A percentile compares a stretch with the other conserved stretches of the same genome.
phyloP scores from a whole-genome alignment of 371 early-diverging fungal species.

The Globomyces sp. region DNA sequence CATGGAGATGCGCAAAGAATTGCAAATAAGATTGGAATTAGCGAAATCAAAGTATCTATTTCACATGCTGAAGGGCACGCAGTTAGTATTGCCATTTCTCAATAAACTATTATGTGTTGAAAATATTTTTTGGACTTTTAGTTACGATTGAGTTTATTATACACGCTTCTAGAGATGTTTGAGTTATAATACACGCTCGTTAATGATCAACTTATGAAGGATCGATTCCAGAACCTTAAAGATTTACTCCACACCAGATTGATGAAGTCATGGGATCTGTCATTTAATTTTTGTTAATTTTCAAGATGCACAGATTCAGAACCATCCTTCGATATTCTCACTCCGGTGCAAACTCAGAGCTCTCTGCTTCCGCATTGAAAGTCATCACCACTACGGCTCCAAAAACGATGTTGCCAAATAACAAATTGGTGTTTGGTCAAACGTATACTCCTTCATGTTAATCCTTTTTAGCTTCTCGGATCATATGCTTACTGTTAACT shows the following conservation, averaged over 20 bases:
- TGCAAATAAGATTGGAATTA: slow-evolving; percentile 68
- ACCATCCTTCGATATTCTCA: too few relatives aligned
- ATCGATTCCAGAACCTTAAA: too few relatives aligned
- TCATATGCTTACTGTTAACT: slow-evolving; percentile 88
- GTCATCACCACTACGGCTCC: slow-evolving; percentile 18
- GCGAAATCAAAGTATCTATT: slow-evolving; percentile 83
- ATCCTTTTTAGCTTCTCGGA: slow-evolving; percentile 65
- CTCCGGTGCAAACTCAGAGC: too few relatives aligned
- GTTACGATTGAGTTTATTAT: background rate
- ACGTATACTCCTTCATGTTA: slow-evolving; percentile 21
- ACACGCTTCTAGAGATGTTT: background rate
- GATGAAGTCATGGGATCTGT: too few relatives aligned
- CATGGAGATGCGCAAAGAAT: slow-evolving; percentile 80
- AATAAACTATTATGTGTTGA: background rate
- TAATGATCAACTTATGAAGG: background rate
- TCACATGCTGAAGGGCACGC: slow-evolving; percentile 91
- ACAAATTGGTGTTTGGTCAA: slow-evolving; percentile 84
- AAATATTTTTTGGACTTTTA: too few relatives aligned
- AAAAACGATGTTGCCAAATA: slow-evolving; percentile 62
- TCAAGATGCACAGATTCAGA: too few relatives aligned
- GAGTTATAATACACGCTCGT: background rate
- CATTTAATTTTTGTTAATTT: too few relatives aligned
- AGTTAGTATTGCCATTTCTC: slow-evolving; percentile 67
- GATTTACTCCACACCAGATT: too few relatives aligned
- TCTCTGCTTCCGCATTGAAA: background rate